Evolutionary conservation across 1,139 yeast genomes (phyloP), one percentile per base, ranked within the genome.

Genomic region (Wickerhamomyces sp.): DNA sequence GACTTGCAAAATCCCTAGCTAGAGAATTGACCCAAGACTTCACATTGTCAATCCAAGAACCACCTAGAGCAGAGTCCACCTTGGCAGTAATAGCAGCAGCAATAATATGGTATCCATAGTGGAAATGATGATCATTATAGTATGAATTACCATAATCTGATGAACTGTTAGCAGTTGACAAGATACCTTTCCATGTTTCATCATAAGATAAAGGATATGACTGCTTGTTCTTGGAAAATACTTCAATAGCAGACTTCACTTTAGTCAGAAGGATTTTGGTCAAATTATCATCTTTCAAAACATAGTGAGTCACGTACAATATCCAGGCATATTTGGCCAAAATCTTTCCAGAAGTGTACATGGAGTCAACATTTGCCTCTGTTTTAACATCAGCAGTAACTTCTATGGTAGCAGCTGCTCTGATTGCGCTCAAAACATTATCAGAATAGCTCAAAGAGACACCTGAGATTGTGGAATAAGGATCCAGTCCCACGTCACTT

Each of bases 41-140:
- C 40, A 76, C 70, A 5, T 61, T 63, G 30, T 54, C 46, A 8
- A 75, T 63, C 80, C 86, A 82, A 2, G 65, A 53, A 11, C 75
- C 75, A 12, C 69, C 72, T 11, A 46, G 46, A 7, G 59, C 61
- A 5, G 41, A 38, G 48, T 82, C 91, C 17, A 78, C 74, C 36
- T 69, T 57, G 1, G 75, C 79, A 10, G 78, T 60, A 14, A 83
- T 58, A 0, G 89, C 84, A 33, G 82, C 77, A 0, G 91, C 84
- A 51, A 81, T 82, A 28, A 83, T 70, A 50, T 79, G 87, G 47
- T 82, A 83, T 1, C 87, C 86, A 51, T 81, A 83, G 58, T 83
- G 91, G 65, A 83, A 83, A 57, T 83, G 91, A 49, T 83, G 93
- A 49, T 83, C 93, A 49, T 83, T 83, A 53, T 82, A 83, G 51